Conservation (phyloP, 2,329 filamentous ascomycete genomes). For the Botryotinia convoluta region DNA sequence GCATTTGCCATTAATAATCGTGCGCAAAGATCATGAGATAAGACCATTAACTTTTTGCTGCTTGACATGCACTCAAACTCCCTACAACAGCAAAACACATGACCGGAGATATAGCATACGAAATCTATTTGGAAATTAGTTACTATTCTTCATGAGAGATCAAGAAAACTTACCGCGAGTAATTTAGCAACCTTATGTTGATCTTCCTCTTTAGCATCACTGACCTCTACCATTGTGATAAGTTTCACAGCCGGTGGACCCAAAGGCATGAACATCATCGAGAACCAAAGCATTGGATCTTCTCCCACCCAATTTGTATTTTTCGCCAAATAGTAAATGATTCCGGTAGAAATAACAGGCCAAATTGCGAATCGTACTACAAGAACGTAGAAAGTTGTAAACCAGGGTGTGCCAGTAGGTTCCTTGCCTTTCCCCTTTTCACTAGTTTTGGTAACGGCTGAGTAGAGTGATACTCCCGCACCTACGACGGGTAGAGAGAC, state of each 20-base stretch:
- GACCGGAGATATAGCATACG: constrained; percentile 42
- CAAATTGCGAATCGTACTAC: constrained; percentile 60
- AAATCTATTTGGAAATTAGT: constrained; percentile 33
- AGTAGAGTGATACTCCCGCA: constrained; percentile 63
- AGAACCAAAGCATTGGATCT: constrained; percentile 66
- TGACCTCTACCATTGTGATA: constrained; percentile 47
- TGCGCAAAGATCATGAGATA: neutral
- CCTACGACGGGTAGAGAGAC: constrained; percentile 64
- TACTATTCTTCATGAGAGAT: too few species aligned
- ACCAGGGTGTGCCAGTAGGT: constrained; percentile 46
- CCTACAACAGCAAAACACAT: constrained; percentile 42
- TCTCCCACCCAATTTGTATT: constrained; percentile 50
- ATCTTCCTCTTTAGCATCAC: constrained; percentile 41
- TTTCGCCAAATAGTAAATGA: constrained; percentile 54
- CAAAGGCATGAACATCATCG: constrained; percentile 48
- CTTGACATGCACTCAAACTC: constrained; percentile 38
- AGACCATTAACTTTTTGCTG: constrained; percentile 20
- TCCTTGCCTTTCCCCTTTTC: constrained; percentile 32
- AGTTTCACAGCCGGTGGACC: constrained; percentile 50
- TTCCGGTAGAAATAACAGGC: constrained; percentile 53
- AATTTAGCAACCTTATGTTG: constrained; percentile 47
- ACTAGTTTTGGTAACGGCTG: constrained; percentile 49
- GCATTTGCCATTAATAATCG: neutral
- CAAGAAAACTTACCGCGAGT: constrained; percentile 39
- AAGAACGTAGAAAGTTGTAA: constrained; percentile 48